Conservation (phyloP, 805 yeast species). For the Ogataea ganodermae region DNA sequence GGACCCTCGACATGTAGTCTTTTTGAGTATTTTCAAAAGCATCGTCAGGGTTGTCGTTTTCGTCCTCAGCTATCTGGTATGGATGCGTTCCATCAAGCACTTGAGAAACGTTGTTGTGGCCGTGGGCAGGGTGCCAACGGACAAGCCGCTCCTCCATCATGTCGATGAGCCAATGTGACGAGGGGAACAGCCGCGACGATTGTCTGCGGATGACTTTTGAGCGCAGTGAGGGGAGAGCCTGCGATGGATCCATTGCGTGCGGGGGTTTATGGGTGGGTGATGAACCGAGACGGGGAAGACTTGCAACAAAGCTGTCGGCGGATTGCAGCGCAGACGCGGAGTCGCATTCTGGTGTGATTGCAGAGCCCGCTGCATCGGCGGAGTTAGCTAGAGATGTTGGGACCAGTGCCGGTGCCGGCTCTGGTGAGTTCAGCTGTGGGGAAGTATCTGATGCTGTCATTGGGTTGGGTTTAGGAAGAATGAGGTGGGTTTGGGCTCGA, state of each 20-base stretch:
- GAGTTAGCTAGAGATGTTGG: not conserved
- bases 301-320: conserved; percentile 2
- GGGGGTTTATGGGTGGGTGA: conserved; percentile 29
- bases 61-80: conserved; percentile 20
- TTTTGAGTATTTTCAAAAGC: not conserved
- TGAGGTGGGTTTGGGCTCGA: too few relatives aligned
- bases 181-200: conserved; percentile 32
- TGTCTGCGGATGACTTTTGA: conserved; percentile 33
- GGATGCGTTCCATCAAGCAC: conserved; percentile 38
- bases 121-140: conserved; percentile 38
- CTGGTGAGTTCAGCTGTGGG: not conserved
- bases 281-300: not conserved
- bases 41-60: not conserved
- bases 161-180: conserved; percentile 27
- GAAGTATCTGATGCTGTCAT: not conserved
- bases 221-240: conserved; percentile 25
- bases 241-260: conserved; percentile 13
- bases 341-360: not conserved
- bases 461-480: too few relatives aligned
- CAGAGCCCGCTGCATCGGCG: not conserved
- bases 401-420: not conserved
- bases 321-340: not conserved
- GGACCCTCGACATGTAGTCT: conserved; percentile 3
- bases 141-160: conserved; percentile 40
- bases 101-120: conserved; percentile 30